Percentiles rank a stretch among this genome's conserved stretches.
Evolutionary conservation across 805 yeast genomes (phyloP).

Genomic region (Wickerhamia fluorescens): DNA sequence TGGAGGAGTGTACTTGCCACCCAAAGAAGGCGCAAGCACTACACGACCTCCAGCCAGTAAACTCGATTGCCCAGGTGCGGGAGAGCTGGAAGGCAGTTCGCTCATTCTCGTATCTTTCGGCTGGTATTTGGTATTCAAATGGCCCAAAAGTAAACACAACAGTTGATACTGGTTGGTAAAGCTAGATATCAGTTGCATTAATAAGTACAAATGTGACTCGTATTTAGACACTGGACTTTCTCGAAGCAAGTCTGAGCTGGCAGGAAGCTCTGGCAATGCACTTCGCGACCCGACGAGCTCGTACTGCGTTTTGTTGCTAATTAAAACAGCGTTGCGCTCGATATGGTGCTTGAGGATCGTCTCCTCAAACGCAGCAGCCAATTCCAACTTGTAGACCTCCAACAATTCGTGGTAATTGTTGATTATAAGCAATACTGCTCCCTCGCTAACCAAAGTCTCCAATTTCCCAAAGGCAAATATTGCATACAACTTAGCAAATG

Average conservation of each 20-base stretch:
- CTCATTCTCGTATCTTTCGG: no score
- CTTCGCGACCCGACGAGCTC: constrained; percentile 17
- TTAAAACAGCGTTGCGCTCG: constrained; percentile 14
- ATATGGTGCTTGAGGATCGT: constrained; percentile 24
- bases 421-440: constrained; percentile 17
- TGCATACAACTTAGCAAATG: constrained; percentile 22
- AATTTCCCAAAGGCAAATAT: constrained; percentile 11
- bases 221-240: constrained; percentile 25
- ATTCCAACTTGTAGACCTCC: constrained; percentile 28
- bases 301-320: constrained; percentile 14
- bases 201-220: constrained; percentile 21
- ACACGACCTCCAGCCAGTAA: no score
- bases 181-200: constrained; percentile 19
- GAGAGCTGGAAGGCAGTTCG: no score
- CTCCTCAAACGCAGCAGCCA: constrained; percentile 28
- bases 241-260: constrained; percentile 17
- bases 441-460: constrained; percentile 3
- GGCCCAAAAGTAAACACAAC: constrained; percentile 24
- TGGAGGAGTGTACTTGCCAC: background rate
- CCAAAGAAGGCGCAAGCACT: constrained; percentile 8
- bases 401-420: constrained; percentile 28
- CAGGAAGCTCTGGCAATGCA: constrained; percentile 22
- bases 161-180: constrained; percentile 16
- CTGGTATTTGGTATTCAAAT: constrained; percentile 22
- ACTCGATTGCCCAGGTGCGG: no score